Conservation (phyloP, 441 rosid species). For the Mallotus repandus region DNA sequence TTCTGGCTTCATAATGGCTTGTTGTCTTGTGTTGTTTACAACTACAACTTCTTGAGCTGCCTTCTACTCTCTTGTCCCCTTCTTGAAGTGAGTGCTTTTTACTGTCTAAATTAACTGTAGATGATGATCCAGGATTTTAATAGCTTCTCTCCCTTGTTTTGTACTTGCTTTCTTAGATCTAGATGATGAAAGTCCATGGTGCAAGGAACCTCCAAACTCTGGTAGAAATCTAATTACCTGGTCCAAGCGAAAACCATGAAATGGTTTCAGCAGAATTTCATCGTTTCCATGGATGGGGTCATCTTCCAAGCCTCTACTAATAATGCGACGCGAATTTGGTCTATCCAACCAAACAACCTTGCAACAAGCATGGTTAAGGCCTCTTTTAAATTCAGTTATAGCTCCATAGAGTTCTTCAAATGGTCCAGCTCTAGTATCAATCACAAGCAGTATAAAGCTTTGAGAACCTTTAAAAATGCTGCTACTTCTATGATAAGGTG, state of each 20-base stretch:
- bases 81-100: background rate
- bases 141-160: background rate
- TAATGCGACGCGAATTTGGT: slow-evolving; percentile 28
- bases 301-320: slow-evolving; percentile 12
- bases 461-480: slow-evolving; percentile 16
- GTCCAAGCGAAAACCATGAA: slow-evolving; percentile 70
- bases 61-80: slow-evolving; percentile 29
- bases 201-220: slow-evolving; percentile 44
- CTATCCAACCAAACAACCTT: slow-evolving; percentile 77
- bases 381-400: slow-evolving; percentile 48
- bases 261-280: slow-evolving; percentile 48
- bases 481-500: slow-evolving; percentile 21
- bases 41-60: slow-evolving; percentile 23
- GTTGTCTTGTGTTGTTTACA: slow-evolving; percentile 11
- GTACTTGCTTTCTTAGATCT: slow-evolving; percentile 17
- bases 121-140: slow-evolving; percentile 19
- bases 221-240: slow-evolving; percentile 51
- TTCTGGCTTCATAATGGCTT: background rate
- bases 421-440: slow-evolving; percentile 58
- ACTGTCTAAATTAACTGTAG: slow-evolving; percentile 1
- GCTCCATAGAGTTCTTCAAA: slow-evolving; percentile 31
- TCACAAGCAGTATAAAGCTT: slow-evolving; percentile 49
- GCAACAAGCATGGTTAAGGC: slow-evolving; percentile 32
- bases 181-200: slow-evolving; percentile 13
- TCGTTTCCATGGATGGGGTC: slow-evolving; percentile 32